These are phyloP conservation scores for Chenopodium berlandieri DNA, from an alignment of 148 eudicot species.

Conservation along the genomic window DNA sequence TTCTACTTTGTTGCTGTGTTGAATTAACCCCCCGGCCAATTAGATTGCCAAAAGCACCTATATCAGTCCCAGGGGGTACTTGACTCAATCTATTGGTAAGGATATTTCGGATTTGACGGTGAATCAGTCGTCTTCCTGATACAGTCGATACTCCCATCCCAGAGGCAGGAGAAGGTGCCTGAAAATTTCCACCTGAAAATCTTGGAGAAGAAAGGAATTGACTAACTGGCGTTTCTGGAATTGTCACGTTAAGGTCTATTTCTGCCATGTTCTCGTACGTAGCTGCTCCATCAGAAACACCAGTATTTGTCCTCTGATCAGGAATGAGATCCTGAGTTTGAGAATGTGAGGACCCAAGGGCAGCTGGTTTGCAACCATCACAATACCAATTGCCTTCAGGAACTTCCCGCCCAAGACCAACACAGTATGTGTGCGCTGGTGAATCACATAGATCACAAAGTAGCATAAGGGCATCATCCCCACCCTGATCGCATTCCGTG, in stretches of 20 bases:
- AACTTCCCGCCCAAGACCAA: constrained; percentile 84
- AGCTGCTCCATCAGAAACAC: constrained; percentile 40
- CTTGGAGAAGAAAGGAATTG: constrained; percentile 50
- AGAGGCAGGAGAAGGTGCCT: constrained; percentile 43
- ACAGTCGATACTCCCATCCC: constrained; percentile 62
- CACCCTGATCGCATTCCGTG: constrained; percentile 88
- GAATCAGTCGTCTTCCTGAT: constrained; percentile 65
- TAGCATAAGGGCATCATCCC: constrained; percentile 91
- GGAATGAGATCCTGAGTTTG: constrained; percentile 45
- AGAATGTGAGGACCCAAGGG: constrained; percentile 46
- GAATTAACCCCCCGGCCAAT: constrained; percentile 21
- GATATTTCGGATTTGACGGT: constrained; percentile 39
- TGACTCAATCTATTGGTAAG: constrained; percentile 37
- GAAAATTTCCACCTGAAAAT: constrained; percentile 37
- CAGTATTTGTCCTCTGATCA: constrained; percentile 34
- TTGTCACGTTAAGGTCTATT: constrained; percentile 72
- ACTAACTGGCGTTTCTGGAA: constrained; percentile 70
- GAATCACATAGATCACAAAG: constrained; percentile 96
- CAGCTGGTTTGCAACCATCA: constrained; percentile 87
- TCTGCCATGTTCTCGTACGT: constrained; percentile 59
- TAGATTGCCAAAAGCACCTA: constrained; percentile 27
- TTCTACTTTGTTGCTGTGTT: constrained; percentile 24
- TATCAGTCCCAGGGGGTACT: constrained; percentile 15
- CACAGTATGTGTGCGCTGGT: constrained; percentile 95
- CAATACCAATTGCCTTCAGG: constrained; percentile 99